phyloP scores from a whole-genome alignment of 2,329 filamentous ascomycete genomes.

The Ceratocystis papillata region DNA sequence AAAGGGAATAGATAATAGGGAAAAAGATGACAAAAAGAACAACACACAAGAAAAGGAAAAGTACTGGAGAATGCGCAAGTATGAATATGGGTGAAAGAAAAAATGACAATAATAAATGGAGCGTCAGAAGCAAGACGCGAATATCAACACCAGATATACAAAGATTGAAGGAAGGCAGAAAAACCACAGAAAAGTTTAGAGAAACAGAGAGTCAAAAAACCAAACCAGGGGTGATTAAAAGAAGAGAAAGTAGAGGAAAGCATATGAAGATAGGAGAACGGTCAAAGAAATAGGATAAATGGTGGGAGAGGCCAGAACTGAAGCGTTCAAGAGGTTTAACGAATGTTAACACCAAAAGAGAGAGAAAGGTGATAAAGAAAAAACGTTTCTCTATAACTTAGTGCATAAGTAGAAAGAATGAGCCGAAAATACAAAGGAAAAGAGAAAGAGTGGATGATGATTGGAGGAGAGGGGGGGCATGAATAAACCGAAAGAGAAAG shows the following conservation, averaged over 20 bases:
- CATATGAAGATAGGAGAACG: background rate
- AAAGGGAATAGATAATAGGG: background rate
- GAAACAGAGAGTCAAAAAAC: background rate
- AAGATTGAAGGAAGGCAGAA: background rate
- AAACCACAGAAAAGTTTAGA: background rate
- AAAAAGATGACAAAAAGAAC: constrained; percentile 9
- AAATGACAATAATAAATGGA: background rate
- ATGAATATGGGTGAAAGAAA: background rate
- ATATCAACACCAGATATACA: constrained; percentile 15
- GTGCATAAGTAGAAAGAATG: background rate
- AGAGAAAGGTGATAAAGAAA: constrained; percentile 15
- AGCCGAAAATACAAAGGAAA: constrained; percentile 2
- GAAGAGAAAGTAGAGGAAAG: background rate
- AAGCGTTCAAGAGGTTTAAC: background rate
- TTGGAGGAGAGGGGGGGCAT: background rate
- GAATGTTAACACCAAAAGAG: too few relatives aligned
- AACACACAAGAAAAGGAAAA: constrained; percentile 11
- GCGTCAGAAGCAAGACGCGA: background rate
- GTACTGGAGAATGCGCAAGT: background rate
- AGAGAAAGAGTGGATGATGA: background rate
- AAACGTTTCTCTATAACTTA: background rate
- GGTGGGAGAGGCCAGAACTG: background rate
- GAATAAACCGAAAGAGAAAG: background rate
- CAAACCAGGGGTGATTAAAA: background rate
- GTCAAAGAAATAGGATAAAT: constrained; percentile 2